Conservation (phyloP, 2,329 filamentous ascomycete genomes). For the Penicillium concentricum region DNA sequence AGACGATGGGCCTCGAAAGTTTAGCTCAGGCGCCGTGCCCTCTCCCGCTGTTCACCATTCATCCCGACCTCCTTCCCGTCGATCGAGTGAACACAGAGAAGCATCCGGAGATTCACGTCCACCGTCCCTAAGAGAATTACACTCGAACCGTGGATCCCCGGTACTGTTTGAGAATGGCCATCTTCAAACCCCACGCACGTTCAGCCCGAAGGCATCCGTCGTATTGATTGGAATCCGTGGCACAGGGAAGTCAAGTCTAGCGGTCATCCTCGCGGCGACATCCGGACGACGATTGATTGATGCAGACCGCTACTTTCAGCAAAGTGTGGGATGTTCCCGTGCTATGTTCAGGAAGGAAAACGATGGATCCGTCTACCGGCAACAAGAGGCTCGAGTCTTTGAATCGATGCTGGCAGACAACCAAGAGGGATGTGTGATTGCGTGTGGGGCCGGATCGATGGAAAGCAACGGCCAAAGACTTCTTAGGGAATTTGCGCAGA, state of each 20-base stretch:
- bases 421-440: constrained; percentile 63
- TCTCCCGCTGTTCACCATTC: not conserved
- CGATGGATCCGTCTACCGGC: constrained; percentile 62
- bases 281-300: constrained; percentile 69
- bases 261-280: constrained; percentile 70
- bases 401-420: constrained; percentile 60
- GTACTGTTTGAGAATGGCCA: constrained; percentile 24
- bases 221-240: constrained; percentile 72
- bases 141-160: constrained; percentile 30
- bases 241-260: constrained; percentile 72
- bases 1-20: constrained; percentile 22
- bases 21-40: not conserved
- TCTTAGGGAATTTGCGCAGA: constrained; percentile 61
- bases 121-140: constrained; percentile 27
- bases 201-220: constrained; percentile 65
- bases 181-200: constrained; percentile 39
- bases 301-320: constrained; percentile 66
- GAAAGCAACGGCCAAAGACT: constrained; percentile 62
- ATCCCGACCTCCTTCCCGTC: constrained; percentile 8
- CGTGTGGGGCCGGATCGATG: constrained; percentile 68
- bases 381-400: constrained; percentile 62
- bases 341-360: constrained; percentile 63
- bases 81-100: constrained; percentile 20
- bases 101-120: constrained; percentile 15
- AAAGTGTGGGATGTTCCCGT: constrained; percentile 61